Conservation (phyloP, 2,329 filamentous ascomycete genomes). For the Biscogniauxia sp. region DNA sequence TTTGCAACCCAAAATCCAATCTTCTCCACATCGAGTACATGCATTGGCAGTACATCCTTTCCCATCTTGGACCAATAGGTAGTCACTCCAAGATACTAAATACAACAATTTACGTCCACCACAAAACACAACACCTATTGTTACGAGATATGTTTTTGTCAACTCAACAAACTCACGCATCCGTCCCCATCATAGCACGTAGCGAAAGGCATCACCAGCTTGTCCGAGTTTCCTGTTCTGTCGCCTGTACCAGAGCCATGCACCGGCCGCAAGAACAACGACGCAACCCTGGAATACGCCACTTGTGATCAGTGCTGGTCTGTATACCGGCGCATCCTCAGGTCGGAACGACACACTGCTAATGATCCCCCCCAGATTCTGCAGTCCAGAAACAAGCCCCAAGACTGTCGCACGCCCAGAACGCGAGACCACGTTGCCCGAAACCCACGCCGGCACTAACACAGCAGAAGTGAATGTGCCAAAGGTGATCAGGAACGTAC, state of each 20-base stretch:
- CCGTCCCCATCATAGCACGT: background rate
- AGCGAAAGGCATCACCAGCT: background rate
- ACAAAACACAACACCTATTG: background rate
- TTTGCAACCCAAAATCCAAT: too few relatives aligned
- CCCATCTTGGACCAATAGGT: too few relatives aligned
- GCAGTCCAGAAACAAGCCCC: conserved; percentile 14
- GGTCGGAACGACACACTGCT: conserved; percentile 15
- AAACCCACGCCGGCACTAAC: conserved; percentile 17
- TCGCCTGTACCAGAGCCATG: background rate
- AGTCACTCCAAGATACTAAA: too few relatives aligned
- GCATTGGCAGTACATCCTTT: too few relatives aligned
- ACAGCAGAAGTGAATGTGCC: conserved; percentile 22
- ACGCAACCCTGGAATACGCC: conserved; percentile 1
- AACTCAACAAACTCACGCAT: too few relatives aligned
- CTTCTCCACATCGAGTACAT: too few relatives aligned
- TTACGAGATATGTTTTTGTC: too few relatives aligned
- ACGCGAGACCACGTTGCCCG: conserved; percentile 13
- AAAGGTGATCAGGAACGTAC: conserved; percentile 23
- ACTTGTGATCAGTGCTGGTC: conserved; percentile 17
- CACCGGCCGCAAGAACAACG: background rate
- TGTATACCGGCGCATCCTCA: conserved; percentile 19
- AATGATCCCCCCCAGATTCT: conserved; percentile 20
- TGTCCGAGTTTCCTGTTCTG: background rate
- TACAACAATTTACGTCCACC: too few relatives aligned
- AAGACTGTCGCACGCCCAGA: conserved; percentile 14